Base-by-base conservation (phyloP, 2,329 filamentous ascomycete genomes). In the Ophiostoma novo-ulmi region DNA sequence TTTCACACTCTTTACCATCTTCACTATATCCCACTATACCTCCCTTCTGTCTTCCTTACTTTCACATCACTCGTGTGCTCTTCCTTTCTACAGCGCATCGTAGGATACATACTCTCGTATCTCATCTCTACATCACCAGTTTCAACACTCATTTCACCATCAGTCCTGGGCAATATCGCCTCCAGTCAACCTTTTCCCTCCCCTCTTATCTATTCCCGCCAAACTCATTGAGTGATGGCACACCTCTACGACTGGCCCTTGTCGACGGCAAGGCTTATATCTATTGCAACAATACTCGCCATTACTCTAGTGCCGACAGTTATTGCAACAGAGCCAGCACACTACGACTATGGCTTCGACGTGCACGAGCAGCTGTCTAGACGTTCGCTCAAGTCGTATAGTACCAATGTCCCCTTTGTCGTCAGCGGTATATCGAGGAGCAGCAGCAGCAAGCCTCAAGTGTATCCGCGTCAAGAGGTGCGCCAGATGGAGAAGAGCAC, bases 381-480 rank as follows among this genome's bases (percentile, higher is more conserved):
- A 71, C 80, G 84, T 58, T 79, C 82, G 66, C 77, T 72, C 41
- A 74, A 66, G 52, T 77, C 77, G 39, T 1, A 35, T 5, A 26
- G 55, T 8, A 20, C 44, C 10, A 7, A n/a, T 3, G 75, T 73
- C 26, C 76, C 73, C 72, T 79, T 85, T 65, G 78, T 86, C 65
- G 80, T 85, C 6, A 74, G 79, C 67, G 75, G 77, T 8, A 75
- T 79, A 63, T 72, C 70, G 26, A 63, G 39, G 1, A 80, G 44
- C 41, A 68, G 39, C 39, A n/a, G 13, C 35, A 52, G 8, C 41
- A 68, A 39, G 26, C 44, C 41, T 14, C 22, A 20, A 4, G 35
- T 55, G 17, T 79, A 20, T 83, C 81, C 14, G 70, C 86, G 92
- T 73, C 83, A 84, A 68, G 91, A 95, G 76, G 86, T 96, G 73